Conservation (phyloP, 495 filamentous ascomycete genomes). For the Halenospora varia region DNA sequence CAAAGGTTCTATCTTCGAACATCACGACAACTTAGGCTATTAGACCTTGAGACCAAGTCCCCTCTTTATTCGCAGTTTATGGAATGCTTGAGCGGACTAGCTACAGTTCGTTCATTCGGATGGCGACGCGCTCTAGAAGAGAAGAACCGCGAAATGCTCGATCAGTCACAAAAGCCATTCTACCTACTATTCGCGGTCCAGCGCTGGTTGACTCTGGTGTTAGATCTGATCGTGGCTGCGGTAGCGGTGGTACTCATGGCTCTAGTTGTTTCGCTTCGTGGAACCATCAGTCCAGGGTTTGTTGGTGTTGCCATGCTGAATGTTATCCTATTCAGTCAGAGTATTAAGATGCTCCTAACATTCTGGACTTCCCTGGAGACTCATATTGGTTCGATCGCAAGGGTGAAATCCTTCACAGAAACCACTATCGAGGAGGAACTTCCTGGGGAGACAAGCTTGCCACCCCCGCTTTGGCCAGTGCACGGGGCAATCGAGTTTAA, state of each 20-base stretch:
- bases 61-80: conserved; percentile 39
- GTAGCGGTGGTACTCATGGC: conserved; percentile 35
- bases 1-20: conserved; percentile 53
- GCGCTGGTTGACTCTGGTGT: conserved; percentile 43
- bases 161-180: conserved; percentile 42
- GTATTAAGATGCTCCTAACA: conserved; percentile 25
- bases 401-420: conserved; percentile 27
- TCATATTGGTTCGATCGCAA: conserved; percentile 31
- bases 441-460: conserved; percentile 11
- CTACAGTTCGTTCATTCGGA: conserved; percentile 45
- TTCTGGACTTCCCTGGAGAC: conserved; percentile 32
- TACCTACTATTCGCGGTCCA: conserved; percentile 50
- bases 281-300: conserved; percentile 36
- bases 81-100: conserved; percentile 40
- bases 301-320: conserved; percentile 48
- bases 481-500: conserved; percentile 42
- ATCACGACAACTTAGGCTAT: conserved; percentile 52
- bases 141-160: conserved; percentile 46
- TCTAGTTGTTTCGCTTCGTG: conserved; percentile 22
- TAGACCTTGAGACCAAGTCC: conserved; percentile 51
- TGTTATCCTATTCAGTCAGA: conserved; percentile 26
- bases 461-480: conserved; percentile 27
- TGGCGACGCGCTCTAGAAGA: conserved; percentile 38
- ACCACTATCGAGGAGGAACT: conserved; percentile 14
- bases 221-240: conserved; percentile 40